These are phyloP conservation scores for Aurantiochytrium sp. DNA, from an alignment of 108 stramenopile genomes.

Conservation along the genomic window DNA sequence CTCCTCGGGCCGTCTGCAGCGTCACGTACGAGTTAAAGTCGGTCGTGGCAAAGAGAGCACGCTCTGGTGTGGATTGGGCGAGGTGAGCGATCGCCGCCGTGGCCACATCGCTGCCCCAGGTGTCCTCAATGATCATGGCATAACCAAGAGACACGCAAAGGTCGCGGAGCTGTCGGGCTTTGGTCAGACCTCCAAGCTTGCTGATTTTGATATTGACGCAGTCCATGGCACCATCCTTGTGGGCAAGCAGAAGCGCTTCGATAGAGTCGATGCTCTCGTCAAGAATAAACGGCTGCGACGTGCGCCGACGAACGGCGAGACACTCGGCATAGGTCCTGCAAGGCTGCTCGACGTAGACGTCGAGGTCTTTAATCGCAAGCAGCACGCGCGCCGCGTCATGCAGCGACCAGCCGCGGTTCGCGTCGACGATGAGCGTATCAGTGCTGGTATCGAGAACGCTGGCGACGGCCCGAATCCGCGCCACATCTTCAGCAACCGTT, in stretches of 20 bases:
- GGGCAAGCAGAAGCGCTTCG: background rate
- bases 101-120: slow-evolving; percentile 20
- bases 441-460: background rate
- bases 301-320: background rate
- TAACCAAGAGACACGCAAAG: background rate
- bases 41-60: background rate
- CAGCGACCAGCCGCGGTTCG: slow-evolving; percentile 13
- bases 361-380: background rate
- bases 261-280: slow-evolving; percentile 23
- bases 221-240: slow-evolving; percentile 14
- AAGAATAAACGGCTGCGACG: background rate
- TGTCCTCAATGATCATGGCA: slow-evolving; percentile 19
- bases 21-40: slow-evolving; percentile 25
- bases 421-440: background rate
- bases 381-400: slow-evolving; percentile 19
- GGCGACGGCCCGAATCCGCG: background rate
- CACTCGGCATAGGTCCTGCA: slow-evolving; percentile 17
- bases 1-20: background rate
- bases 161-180: slow-evolving; percentile 11
- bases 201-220: slow-evolving; percentile 21
- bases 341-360: slow-evolving; percentile 22
- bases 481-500: background rate
- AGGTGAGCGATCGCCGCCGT: slow-evolving; percentile 21
- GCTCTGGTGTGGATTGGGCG: slow-evolving; percentile 14
- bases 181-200: slow-evolving; percentile 20